Evolutionary conservation across 495 filamentous ascomycete genomes (phyloP).

Genomic region (Penicilliopsis zonata): DNA sequence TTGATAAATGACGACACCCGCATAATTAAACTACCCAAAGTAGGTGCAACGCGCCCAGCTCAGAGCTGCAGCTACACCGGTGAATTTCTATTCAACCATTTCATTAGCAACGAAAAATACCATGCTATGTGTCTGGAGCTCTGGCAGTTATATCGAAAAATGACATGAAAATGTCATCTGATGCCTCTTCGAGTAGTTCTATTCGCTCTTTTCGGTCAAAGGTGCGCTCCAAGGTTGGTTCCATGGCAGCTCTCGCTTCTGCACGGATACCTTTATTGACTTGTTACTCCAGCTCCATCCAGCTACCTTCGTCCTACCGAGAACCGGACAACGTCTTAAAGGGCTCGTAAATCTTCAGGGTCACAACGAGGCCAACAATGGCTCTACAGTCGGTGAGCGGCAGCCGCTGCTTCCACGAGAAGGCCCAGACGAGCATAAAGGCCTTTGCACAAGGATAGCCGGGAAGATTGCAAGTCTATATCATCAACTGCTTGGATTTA

Average conservation of each 20-base stretch:
- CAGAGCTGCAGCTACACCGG: too few species aligned
- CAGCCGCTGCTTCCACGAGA: conserved; percentile 27
- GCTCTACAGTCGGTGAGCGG: conserved; percentile 21
- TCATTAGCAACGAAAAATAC: too few species aligned
- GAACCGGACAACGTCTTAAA: conserved; percentile 40
- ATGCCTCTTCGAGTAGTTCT: conserved; percentile 23
- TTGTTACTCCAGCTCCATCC: conserved; percentile 31
- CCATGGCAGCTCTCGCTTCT: conserved; percentile 1
- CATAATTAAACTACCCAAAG: too few species aligned
- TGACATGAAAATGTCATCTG: conserved; percentile 17
- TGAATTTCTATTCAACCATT: too few species aligned
- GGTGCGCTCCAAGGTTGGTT: conserved; percentile 14
- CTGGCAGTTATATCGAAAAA: too few species aligned
- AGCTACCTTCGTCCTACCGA: conserved; percentile 40
- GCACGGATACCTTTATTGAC: conserved; percentile 2
- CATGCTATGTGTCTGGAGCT: too few species aligned
- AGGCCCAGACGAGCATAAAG: conserved; percentile 7
- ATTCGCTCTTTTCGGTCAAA: conserved; percentile 29
- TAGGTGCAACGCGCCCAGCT: too few species aligned
- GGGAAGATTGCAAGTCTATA: conserved; percentile 5
- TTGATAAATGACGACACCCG: too few species aligned
- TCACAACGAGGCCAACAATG: conserved; percentile 6
- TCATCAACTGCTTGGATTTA: conserved; percentile 20
- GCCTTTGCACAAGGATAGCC: conserved; percentile 6
- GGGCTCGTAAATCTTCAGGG: conserved; percentile 35